phyloP scores from a whole-genome alignment of 2,329 filamentous ascomycete species.

The Sporothrix pallida region DNA sequence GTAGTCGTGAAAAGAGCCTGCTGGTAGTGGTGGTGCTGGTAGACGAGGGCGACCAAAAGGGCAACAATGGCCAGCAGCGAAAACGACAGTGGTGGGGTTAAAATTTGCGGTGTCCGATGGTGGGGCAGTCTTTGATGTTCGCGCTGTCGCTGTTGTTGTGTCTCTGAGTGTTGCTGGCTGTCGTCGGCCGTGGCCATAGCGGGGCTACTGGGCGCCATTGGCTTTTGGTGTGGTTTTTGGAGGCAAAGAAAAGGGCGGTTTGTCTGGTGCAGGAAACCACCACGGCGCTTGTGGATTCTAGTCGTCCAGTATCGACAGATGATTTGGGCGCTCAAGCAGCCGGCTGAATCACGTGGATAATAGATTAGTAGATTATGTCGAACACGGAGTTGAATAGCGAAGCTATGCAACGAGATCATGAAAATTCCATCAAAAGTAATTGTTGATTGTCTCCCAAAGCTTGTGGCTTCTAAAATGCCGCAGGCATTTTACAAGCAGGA shows the following conservation, averaged over 20 bases:
- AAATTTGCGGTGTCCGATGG: constrained; percentile 43
- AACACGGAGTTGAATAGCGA: no score
- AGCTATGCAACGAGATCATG: no score
- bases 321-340: no score
- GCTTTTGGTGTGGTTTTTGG: neutral
- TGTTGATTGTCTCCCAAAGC: no score
- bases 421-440: no score
- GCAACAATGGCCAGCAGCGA: constrained; percentile 39
- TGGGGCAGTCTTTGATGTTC: constrained; percentile 31
- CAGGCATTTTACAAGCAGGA: no score
- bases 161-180: neutral
- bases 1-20: constrained; percentile 13
- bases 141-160: neutral
- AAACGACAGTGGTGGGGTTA: constrained; percentile 51
- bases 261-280: neutral
- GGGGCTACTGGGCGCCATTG: constrained; percentile 23
- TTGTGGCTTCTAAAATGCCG: no score
- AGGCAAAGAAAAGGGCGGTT: neutral
- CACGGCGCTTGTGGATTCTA: neutral
- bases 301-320: no score
- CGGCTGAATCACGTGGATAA: no score
- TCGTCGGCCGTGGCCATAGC: constrained; percentile 5
- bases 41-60: constrained; percentile 36
- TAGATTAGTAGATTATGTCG: no score
- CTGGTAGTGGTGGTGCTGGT: constrained; percentile 33